Evolutionary conservation across 176 grass and related monocot genomes (phyloP), one percentile per base, ranked within the genome.

Genomic region (sorghum (Sorghum bicolor)): DNA sequence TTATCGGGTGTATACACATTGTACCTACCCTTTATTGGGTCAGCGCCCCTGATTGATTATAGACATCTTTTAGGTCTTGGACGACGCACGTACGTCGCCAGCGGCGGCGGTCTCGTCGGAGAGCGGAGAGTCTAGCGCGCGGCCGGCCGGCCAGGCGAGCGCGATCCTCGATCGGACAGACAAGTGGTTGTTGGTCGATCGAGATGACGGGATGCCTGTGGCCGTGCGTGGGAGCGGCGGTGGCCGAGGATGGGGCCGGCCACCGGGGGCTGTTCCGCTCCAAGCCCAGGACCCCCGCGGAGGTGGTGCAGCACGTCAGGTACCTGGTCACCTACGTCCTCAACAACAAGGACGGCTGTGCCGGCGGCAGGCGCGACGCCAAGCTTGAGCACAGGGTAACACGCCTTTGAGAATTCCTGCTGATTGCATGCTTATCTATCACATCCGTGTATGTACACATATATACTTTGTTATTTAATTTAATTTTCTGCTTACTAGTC

Each of bases 121-220:
- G 22, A 2, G 8, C 0, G 10, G 6, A 24, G 10, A 50, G 47
- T 48, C 14, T 5, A 60, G 32, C 37, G 10, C 26, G 26, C 40
- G 22, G 29, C 62, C 62, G 22, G 29, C 62, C 62, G 28, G 11
- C 1, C n/a, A 1, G n/a, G 2, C 24, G 40, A 43, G 13, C 40
- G 28, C 16, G 44, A 75, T 20, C 44, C 45, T 12, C 6, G 9
- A 6, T 10, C 72, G 9, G 0, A 9, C 8, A 34, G n/a, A n/a
- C n/a, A n/a, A n/a, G n/a, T n/a, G n/a, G n/a, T n/a, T n/a, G 36
- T 62, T 50, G 17, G 34, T 83, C 58, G 17, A 40, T 37, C 38
- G 4, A 19, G 47, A 48, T 85, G 83, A 16, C 72, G 14, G 72
- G 83, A 33, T 89, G 83, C 72, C 78, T 89, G 41, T 89, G 88